Conservation (phyloP, 768 basidiomycete genomes). For the Botryobasidium botryosum region DNA sequence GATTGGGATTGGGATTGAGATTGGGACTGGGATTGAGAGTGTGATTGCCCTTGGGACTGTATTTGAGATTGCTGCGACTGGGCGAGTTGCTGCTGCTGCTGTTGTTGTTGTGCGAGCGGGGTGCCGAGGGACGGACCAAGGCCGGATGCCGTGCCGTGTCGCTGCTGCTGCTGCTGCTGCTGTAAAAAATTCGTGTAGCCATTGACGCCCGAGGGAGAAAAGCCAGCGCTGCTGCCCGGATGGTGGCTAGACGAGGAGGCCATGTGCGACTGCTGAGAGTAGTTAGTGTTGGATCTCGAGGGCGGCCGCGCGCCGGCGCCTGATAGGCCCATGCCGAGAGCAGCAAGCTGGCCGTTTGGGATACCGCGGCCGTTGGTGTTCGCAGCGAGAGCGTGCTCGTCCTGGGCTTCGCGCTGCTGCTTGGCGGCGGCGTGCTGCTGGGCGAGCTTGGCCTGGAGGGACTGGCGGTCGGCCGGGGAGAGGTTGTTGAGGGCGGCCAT, state of each 20-base stretch:
- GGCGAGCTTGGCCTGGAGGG: background rate
- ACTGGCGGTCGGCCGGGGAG: conserved; percentile 1
- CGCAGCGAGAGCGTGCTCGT: background rate
- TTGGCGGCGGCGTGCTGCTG: conserved; percentile 5
- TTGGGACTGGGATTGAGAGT: background rate
- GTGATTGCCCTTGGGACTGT: background rate
- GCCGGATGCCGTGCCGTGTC: background rate
- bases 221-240: no score
- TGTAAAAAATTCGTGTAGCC: background rate
- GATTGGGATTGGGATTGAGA: no score
- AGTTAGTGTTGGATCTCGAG: conserved; percentile 4
- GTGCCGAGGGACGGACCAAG: background rate
- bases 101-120: background rate
- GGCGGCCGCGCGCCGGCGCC: conserved; percentile 15
- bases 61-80: background rate
- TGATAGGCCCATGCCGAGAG: background rate
- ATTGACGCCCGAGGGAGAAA: conserved; percentile 2
- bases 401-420: background rate
- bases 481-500: background rate
- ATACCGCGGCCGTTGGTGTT: background rate
- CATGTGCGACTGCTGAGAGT: background rate
- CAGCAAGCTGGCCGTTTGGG: background rate
- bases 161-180: background rate
- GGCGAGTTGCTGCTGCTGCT: conserved; percentile 2
- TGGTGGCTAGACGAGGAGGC: no score